Conservation (phyloP, 202 grass and related monocot genomes). For the Schoenoplectus tabernaemontani region DNA sequence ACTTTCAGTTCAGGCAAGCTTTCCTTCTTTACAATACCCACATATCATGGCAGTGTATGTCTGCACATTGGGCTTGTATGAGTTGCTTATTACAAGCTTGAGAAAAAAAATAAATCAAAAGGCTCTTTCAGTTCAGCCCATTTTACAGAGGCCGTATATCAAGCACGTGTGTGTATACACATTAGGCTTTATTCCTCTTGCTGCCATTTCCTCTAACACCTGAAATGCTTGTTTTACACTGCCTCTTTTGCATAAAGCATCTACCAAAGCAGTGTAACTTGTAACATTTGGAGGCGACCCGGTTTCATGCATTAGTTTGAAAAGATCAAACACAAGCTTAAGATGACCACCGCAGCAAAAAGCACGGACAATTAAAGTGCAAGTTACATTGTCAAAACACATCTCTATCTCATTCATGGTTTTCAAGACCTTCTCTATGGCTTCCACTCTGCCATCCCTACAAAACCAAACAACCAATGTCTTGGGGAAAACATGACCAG, state of each 20-base stretch:
- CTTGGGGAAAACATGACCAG: slow-evolving; percentile 30
- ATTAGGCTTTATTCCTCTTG: slow-evolving; percentile 58
- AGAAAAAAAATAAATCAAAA: slow-evolving; percentile 91
- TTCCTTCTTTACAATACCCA: slow-evolving; percentile 75
- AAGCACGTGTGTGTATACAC: slow-evolving; percentile 67
- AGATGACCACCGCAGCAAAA: slow-evolving; percentile 49
- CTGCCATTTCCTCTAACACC: slow-evolving; percentile 82
- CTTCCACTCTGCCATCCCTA: slow-evolving; percentile 27
- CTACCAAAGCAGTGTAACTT: slow-evolving; percentile 62
- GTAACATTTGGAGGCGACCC: slow-evolving; percentile 53
- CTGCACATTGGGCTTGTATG: slow-evolving; percentile 71
- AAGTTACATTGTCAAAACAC: slow-evolving; percentile 50
- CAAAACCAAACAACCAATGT: slow-evolving; percentile 48
- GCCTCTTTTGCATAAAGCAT: slow-evolving; percentile 54
- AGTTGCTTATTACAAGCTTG: slow-evolving; percentile 74
- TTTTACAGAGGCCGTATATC: slow-evolving; percentile 80
- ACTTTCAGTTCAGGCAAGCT: slow-evolving; percentile 65
- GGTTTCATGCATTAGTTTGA: slow-evolving; percentile 42
- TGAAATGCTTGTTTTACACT: slow-evolving; percentile 72
- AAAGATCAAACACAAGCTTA: slow-evolving; percentile 35
- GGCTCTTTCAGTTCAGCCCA: slow-evolving; percentile 78
- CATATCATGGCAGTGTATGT: slow-evolving; percentile 82
- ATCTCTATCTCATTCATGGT: slow-evolving; percentile 37
- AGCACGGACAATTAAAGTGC: slow-evolving; percentile 38
- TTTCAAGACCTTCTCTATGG: slow-evolving; percentile 33